Conservation (phyloP, 257 asterid genomes). For the Salvia miltiorrhiza region DNA sequence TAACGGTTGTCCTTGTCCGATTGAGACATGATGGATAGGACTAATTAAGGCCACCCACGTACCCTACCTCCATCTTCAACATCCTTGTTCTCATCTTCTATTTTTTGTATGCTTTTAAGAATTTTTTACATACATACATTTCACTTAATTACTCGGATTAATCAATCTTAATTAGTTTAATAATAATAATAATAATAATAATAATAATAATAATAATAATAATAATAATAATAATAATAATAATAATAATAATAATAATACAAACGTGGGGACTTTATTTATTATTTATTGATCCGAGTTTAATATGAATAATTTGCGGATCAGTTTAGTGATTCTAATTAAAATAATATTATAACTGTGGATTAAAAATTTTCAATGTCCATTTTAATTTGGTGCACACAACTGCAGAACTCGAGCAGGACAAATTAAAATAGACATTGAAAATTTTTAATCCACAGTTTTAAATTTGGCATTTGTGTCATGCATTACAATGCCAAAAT, state of each 20-base stretch:
- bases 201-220: no score
- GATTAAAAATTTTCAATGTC: no score
- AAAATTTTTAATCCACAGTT: background rate
- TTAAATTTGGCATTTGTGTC: slow-evolving; percentile 11
- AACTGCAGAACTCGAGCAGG: slow-evolving; percentile 11
- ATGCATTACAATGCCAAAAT: slow-evolving; percentile 14
- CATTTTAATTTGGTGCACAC: no score
- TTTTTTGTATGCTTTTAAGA: background rate
- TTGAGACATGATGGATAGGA: slow-evolving; percentile 22
- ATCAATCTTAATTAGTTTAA: background rate
- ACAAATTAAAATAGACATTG: slow-evolving; percentile 1
- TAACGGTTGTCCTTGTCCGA: slow-evolving; percentile 28
- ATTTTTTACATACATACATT: background rate
- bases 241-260: background rate
- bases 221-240: no score
- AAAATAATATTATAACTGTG: background rate
- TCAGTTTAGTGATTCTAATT: background rate
- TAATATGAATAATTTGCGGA: background rate
- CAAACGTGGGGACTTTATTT: background rate
- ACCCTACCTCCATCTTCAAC: slow-evolving; percentile 11
- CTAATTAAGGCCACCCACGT: slow-evolving; percentile 38
- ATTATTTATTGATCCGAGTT: background rate
- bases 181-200: no score
- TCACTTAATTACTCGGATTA: background rate
- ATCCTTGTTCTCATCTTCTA: background rate